Evolutionary conservation across 768 basidiomycete species (phyloP), one percentile per base, ranked within the genome.

Genomic region (Chiua virens): DNA sequence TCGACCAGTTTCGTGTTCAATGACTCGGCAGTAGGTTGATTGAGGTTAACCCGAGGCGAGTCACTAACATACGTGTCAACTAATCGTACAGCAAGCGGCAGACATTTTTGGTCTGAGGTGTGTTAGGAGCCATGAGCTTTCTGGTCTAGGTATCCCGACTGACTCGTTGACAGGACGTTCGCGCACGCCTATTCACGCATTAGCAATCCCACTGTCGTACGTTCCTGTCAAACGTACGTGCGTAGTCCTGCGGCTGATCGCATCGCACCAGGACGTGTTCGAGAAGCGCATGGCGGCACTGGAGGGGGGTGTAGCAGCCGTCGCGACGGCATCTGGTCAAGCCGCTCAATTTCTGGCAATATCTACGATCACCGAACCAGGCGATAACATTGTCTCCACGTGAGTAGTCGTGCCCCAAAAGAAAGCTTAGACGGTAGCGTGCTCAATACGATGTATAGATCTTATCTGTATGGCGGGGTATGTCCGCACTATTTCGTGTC

Each of bases 301-400:
- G n/a, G 90, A 92, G 66, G 86, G 87, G 10, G 90, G 90, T 22
- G 74, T 73, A 2, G 88, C 87, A 1, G 89, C 89, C 7, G 77
- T 92, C 4, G 89, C 89, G 3, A 76, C 83, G 0, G 71, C 87
- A 4, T 86, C 85, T 47, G 90, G 89, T 0, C 88, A 89, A 63
- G 73, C 86, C 8, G 90, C 89, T 0, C 88, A 91, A 59, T 87
- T 90, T 68, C 72, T 89, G 66, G 76, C 88, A 2, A 80, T 90
- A 53, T 66, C 78, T 1, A 76, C 82, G 25, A 65, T 89, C 37
- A 82, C 85, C 2, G 69, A 75, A 2, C 64, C 76, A 7, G 89
- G 90, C 1, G 89, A 92, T 61, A 92, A 92, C 63, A 87, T 91
- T 48, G 81, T 92, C 6, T 80, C 85, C 3, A 79, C 85, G 82